Evolutionary conservation across 2,329 filamentous ascomycete genomes (phyloP).

Genomic region (Graphiopsis chlorocephala): DNA sequence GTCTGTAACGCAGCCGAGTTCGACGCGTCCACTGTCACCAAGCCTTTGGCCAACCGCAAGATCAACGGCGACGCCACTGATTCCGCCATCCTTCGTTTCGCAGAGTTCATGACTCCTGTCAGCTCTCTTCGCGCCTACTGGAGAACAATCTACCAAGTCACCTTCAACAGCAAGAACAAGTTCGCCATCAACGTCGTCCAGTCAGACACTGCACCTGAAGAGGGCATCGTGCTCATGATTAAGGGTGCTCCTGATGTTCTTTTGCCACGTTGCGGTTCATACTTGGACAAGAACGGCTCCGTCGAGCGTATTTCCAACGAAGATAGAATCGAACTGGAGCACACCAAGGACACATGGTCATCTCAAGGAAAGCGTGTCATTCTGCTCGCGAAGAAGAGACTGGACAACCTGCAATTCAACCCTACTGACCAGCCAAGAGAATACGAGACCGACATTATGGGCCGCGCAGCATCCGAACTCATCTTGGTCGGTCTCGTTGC

Average conservation of each 20-base stretch:
- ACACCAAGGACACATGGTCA: constrained; percentile 66
- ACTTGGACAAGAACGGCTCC: constrained; percentile 56
- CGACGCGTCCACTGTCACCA: constrained; percentile 60
- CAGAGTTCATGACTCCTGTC: constrained; percentile 62
- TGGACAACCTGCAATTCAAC: constrained; percentile 57
- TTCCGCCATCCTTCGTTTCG: constrained; percentile 69
- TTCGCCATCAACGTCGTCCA: constrained; percentile 69
- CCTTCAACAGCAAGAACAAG: constrained; percentile 80
- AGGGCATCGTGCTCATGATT: constrained; percentile 61
- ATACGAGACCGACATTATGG: constrained; percentile 56
- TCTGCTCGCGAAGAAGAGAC: constrained; percentile 56
- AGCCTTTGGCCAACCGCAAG: constrained; percentile 59
- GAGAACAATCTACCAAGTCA: constrained; percentile 64
- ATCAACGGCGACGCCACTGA: constrained; percentile 76
- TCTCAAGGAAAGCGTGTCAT: constrained; percentile 67
- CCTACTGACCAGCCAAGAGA: constrained; percentile 51
- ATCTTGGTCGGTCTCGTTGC: constrained; percentile 57
- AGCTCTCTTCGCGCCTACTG: constrained; percentile 60
- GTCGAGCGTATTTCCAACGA: constrained; percentile 52
- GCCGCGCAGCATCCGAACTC: constrained; percentile 49
- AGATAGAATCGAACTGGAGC: constrained; percentile 54
- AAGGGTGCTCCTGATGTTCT: constrained; percentile 77
- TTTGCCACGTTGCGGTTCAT: constrained; percentile 59
- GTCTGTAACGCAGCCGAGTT: constrained; percentile 77
- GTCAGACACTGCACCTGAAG: constrained; percentile 26